Conservation (phyloP, 768 basidiomycete species). For the Kwoniella sp. region DNA sequence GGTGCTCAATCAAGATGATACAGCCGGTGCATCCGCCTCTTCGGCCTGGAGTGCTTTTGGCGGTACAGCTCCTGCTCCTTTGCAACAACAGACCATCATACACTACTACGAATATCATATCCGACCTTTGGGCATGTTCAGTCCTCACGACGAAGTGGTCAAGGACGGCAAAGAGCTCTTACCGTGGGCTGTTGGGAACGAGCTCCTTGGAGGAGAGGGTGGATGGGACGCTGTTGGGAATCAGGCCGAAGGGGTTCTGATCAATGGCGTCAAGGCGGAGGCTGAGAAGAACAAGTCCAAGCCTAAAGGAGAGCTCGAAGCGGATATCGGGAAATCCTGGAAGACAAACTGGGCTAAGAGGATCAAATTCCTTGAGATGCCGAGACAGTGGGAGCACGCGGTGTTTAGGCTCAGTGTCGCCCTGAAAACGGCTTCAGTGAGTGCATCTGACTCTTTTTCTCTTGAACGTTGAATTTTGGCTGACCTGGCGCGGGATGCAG, state of each 20-base stretch:
- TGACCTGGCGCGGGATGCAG: slow-evolving; percentile 16
- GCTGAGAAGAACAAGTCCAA: slow-evolving; percentile 17
- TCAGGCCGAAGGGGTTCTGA: slow-evolving; percentile 26
- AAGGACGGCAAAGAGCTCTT: slow-evolving; percentile 32
- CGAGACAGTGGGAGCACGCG: slow-evolving; percentile 32
- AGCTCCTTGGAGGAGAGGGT: slow-evolving; percentile 35
- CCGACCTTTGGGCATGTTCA: slow-evolving; percentile 44
- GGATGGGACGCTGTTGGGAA: slow-evolving; percentile 41
- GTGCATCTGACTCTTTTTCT: slow-evolving; percentile 5
- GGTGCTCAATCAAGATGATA: slow-evolving; percentile 11
- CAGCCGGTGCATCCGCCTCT: slow-evolving; percentile 19
- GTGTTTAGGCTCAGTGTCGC: slow-evolving; percentile 36
- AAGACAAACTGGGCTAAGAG: slow-evolving; percentile 31
- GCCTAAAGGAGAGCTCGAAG: slow-evolving; percentile 17
- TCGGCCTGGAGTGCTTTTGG: slow-evolving; percentile 20
- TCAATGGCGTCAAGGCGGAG: slow-evolving; percentile 27
- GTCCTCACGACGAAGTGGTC: slow-evolving; percentile 25
- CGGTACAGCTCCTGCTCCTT: slow-evolving; percentile 4
- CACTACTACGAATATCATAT: slow-evolving; percentile 37
- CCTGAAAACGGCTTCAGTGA: slow-evolving; percentile 40
- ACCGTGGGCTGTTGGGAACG: slow-evolving; percentile 41
- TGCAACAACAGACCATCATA: slow-evolving; percentile 3
- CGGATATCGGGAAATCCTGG: slow-evolving; percentile 19
- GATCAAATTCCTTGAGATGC: slow-evolving; percentile 28
- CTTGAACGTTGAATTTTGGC: too few relatives aligned